phyloP scores from a whole-genome alignment of 768 basidiomycete genomes.

The Pleurotus eryngii region DNA sequence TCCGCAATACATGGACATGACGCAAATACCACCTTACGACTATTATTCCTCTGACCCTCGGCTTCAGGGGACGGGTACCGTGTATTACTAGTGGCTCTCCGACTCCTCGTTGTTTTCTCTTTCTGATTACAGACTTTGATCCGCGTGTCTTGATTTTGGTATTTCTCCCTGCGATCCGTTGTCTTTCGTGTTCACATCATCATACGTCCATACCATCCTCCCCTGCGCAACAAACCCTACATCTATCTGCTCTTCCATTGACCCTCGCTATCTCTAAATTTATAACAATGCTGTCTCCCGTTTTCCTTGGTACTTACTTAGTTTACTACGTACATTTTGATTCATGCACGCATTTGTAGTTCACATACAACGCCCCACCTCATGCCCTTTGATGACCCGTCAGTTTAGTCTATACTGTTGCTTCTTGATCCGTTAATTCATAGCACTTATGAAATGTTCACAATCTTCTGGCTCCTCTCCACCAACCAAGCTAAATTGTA shows the following conservation, averaged over 20 bases:
- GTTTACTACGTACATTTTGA: slow-evolving; percentile 7
- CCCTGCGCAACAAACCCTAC: slow-evolving; percentile 1
- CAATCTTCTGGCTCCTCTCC: too few relatives aligned
- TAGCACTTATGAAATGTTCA: too few relatives aligned
- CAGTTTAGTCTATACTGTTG: too few relatives aligned
- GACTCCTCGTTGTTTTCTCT: too few relatives aligned
- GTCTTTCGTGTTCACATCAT: not conserved
- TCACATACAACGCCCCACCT: not conserved
- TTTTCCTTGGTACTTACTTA: not conserved
- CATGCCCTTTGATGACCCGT: not conserved
- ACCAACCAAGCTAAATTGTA: too few relatives aligned
- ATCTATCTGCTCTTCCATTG: slow-evolving; percentile 2
- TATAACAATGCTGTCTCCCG: slow-evolving; percentile 4
- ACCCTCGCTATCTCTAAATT: slow-evolving; percentile 6
- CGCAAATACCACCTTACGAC: slow-evolving; percentile 64
- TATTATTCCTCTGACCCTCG: slow-evolving; percentile 55
- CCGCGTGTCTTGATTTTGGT: not conserved
- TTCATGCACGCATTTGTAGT: slow-evolving; percentile 4
- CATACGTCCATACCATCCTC: not conserved
- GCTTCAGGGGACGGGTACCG: slow-evolving; percentile 3
- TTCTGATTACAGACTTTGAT: not conserved
- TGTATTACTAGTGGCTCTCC: not conserved
- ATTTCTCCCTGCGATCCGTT: not conserved
- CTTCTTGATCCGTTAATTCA: too few relatives aligned
- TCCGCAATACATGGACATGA: slow-evolving; percentile 65